Evolutionary conservation across 345 rosid genomes (phyloP), one percentile per base, ranked within the genome.

Genomic region (Corchorus olitorius): DNA sequence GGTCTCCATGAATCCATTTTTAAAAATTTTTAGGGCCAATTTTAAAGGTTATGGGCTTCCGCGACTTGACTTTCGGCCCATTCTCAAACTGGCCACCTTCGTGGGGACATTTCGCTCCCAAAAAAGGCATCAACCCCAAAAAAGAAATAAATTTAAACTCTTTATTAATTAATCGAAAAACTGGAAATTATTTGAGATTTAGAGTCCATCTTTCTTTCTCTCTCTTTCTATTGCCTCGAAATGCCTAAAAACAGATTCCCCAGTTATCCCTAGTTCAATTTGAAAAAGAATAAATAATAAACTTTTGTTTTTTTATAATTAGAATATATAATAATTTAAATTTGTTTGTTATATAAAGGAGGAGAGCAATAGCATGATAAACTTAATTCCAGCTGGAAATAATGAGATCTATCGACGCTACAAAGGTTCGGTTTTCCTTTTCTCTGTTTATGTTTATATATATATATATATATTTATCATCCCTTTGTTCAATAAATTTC

Each of bases 341-440:
- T 39, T 39, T 39, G 6, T 39, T 39, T 6, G 3, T 37, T 37
- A 16, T 64, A 33, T 39, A 12, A 5, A 14, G 17, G 19, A 0
- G 37, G 8, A 50, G 73, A 46, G 35, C 16, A 67, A 50, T 58
- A 46, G 35, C 16, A 67, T 6, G n/a, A 46, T 15, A 49, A 13
- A 27, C 52, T 70, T 33, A 16, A 49, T 33, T 15, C 16, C 45
- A 16, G 22, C 72, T 14, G 41, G 22, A 56, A 48, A 68, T 70
- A 34, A 70, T 70, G 73, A 70, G 73, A 70, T 70, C 73, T 70
- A 34, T 16, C 73, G 22, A 59, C 22, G 46, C 22, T 10, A 8
- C 3, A 43, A 52, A 70, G 60, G 73, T 52, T 52, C 16, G 43
- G 9, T 52, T 70, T 52, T 19, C 13, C 22, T 20, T 67, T 9